phyloP scores from a whole-genome alignment of 805 yeast genomes.

The Ogataea paraovalis region DNA sequence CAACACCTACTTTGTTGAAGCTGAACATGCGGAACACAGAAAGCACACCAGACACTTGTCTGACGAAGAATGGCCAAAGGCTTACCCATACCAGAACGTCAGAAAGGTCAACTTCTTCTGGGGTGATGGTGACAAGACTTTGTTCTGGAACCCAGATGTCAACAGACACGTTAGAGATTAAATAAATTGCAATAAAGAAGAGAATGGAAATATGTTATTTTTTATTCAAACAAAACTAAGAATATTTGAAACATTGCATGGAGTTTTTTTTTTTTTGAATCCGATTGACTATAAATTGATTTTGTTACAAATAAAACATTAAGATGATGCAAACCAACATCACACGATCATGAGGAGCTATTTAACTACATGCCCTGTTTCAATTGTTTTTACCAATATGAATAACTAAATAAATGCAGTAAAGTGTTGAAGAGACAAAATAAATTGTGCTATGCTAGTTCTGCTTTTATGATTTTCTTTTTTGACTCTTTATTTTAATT shows the following conservation, averaged over 20 bases:
- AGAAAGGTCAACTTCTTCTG: slow-evolving; percentile 89
- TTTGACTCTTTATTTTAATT: neutral
- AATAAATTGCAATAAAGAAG: neutral
- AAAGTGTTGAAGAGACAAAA: no score
- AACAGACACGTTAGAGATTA: slow-evolving; percentile 69
- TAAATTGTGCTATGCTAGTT: no score
- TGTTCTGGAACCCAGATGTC: slow-evolving; percentile 91
- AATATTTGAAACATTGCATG: neutral
- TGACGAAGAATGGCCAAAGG: slow-evolving; percentile 91
- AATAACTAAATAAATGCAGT: no score
- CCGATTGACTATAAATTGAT: no score
- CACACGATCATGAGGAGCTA: no score
- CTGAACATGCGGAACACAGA: slow-evolving; percentile 88
- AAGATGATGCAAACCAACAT: no score
- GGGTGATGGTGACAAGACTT: slow-evolving; percentile 98
- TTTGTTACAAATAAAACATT: no score
- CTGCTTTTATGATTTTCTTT: neutral
- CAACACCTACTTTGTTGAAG: slow-evolving; percentile 78
- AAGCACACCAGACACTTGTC: slow-evolving; percentile 65
- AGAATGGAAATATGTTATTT: neutral
- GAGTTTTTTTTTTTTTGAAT: no score
- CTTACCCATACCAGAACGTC: slow-evolving; percentile 87
- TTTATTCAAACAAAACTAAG: no score
- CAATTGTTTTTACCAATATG: no score
- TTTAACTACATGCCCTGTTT: no score